Evolutionary conservation across 306 rosid genomes (phyloP).

Genomic region (Morella rubra): DNA sequence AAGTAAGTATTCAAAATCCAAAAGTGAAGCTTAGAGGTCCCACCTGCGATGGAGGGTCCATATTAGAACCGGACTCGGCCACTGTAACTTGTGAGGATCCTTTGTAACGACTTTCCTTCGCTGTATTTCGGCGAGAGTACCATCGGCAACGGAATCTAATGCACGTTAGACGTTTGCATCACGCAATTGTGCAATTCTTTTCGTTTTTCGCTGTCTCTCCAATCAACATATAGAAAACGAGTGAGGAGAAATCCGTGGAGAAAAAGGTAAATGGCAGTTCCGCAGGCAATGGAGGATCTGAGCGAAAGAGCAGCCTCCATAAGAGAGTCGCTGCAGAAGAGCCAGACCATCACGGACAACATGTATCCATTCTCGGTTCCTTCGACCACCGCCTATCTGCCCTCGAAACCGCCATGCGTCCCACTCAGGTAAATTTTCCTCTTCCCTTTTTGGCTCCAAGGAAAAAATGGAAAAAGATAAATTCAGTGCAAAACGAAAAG

Average conservation of each 20-base stretch:
- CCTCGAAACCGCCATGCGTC: slow-evolving; percentile 94
- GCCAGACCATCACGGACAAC: slow-evolving; percentile 75
- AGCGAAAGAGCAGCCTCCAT: slow-evolving; percentile 58
- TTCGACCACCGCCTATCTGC: slow-evolving; percentile 96
- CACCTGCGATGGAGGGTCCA: background rate
- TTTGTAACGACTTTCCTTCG: slow-evolving; percentile 11
- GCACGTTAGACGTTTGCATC: slow-evolving; percentile 11
- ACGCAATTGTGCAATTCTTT: slow-evolving; percentile 9
- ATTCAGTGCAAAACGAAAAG: background rate
- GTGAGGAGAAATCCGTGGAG: slow-evolving; percentile 23
- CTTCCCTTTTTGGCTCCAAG: background rate
- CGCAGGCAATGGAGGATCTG: slow-evolving; percentile 62
- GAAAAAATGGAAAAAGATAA: background rate
- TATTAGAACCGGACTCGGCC: slow-evolving; percentile 2
- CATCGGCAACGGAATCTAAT: slow-evolving; percentile 18
- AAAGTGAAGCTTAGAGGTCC: background rate
- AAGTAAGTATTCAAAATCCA: background rate
- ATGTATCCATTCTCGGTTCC: slow-evolving; percentile 91
- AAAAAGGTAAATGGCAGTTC: slow-evolving; percentile 44
- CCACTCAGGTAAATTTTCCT: slow-evolving; percentile 68
- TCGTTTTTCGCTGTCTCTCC: slow-evolving; percentile 20
- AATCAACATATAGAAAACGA: slow-evolving; percentile 20
- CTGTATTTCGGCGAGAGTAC: slow-evolving; percentile 24
- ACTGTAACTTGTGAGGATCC: background rate
- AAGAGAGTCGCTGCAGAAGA: slow-evolving; percentile 67